A percentile compares a stretch with the other conserved stretches of the same genome.
Evolutionary conservation across 2,329 filamentous ascomycete species (phyloP).

Genomic region (Harringtonia lauricola): DNA sequence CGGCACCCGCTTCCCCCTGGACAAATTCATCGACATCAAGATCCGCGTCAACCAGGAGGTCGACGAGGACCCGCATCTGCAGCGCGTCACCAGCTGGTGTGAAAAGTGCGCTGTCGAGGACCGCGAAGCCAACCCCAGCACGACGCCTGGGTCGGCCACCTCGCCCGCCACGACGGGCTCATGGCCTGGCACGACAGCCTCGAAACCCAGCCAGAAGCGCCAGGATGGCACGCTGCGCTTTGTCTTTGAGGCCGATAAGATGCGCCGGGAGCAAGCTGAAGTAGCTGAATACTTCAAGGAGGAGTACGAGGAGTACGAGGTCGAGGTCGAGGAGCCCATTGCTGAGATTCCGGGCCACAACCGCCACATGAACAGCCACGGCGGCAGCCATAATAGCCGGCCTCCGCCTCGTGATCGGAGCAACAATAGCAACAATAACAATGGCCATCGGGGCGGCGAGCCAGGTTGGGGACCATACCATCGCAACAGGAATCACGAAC

Average conservation of each 20-base stretch:
- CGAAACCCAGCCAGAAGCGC: slow-evolving; percentile 32
- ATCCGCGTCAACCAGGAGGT: slow-evolving; percentile 79
- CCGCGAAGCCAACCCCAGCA: slow-evolving; percentile 20
- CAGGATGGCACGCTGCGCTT: slow-evolving; percentile 75
- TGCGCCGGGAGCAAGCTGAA: slow-evolving; percentile 56
- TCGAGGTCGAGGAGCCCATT: slow-evolving; percentile 62
- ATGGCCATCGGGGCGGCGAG: not conserved
- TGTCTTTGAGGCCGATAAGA: slow-evolving; percentile 71
- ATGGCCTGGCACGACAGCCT: slow-evolving; percentile 18
- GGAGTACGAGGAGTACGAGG: slow-evolving; percentile 65
- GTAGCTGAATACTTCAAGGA: slow-evolving; percentile 60
- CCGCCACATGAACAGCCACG: not conserved
- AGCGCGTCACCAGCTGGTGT: slow-evolving; percentile 54
- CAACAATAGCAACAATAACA: not conserved
- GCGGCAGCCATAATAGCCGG: not conserved
- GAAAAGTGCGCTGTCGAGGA: slow-evolving; percentile 34
- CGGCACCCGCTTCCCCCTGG: slow-evolving; percentile 59
- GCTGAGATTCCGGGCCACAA: slow-evolving; percentile 13
- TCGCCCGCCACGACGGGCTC: slow-evolving; percentile 29
- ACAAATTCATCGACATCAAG: slow-evolving; percentile 75
- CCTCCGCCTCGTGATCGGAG: not conserved
- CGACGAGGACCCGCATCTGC: slow-evolving; percentile 45
- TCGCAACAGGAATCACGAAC: slow-evolving; percentile 4
- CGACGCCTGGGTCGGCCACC: slow-evolving; percentile 23
- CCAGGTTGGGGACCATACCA: slow-evolving; percentile 2